Percentiles rank a stretch among this genome's conserved stretches.
These are phyloP conservation scores for Benincasa hispida DNA, from an alignment of 306 rosid species.

Conservation along the genomic window DNA sequence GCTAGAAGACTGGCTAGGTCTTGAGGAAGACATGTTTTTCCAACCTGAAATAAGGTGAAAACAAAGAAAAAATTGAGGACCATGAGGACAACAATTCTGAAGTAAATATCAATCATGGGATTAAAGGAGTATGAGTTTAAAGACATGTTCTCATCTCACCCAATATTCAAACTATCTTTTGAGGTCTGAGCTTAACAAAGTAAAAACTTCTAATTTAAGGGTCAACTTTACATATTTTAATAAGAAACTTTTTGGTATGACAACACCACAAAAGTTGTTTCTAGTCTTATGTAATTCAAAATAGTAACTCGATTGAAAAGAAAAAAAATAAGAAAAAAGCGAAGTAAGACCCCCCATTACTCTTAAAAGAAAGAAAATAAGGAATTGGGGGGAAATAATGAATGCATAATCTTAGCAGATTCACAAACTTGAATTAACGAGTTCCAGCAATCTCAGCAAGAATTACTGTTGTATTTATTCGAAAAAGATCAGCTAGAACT, in stretches of 20 bases:
- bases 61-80: constrained; percentile 17
- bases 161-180: background rate
- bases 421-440: background rate
- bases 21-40: constrained; percentile 64
- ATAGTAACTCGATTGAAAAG: background rate
- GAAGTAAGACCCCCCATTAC: background rate
- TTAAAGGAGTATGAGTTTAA: background rate
- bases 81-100: constrained; percentile 1
- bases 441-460: background rate
- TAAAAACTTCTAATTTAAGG: background rate
- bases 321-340: background rate
- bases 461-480: background rate
- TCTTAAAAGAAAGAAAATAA: background rate
- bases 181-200: background rate
- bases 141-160: background rate
- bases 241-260: background rate
- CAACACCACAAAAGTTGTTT: background rate
- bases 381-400: background rate
- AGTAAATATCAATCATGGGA: background rate
- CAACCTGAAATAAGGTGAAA: constrained; percentile 13
- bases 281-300: background rate
- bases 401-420: background rate
- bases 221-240: background rate
- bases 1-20: constrained; percentile 70
- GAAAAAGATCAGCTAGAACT: background rate